Percentiles rank a stretch among this genome's conserved stretches.
phyloP scores from a whole-genome alignment of 2,329 filamentous ascomycete genomes.

The Pezizomycotina sp. region DNA sequence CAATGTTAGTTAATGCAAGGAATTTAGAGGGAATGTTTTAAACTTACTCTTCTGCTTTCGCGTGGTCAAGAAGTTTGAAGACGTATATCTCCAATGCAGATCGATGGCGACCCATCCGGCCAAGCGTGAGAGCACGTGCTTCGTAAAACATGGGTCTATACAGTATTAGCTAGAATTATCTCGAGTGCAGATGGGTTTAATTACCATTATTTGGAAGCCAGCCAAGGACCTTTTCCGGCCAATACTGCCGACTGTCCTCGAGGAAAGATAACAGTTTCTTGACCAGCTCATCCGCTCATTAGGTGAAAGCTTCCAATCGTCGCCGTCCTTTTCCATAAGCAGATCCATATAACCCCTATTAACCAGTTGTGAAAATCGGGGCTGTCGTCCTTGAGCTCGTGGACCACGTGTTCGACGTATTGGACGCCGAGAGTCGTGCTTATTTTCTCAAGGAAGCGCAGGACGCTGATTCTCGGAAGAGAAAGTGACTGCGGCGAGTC shows the following conservation, averaged over 20 bases:
- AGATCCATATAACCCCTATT: slow-evolving; percentile 52
- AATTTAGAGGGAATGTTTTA: slow-evolving; percentile 18
- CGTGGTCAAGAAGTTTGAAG: slow-evolving; percentile 74
- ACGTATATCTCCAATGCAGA: slow-evolving; percentile 96
- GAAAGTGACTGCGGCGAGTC: slow-evolving; percentile 93
- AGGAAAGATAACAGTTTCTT: slow-evolving; percentile 58
- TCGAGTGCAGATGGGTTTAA: slow-evolving; percentile 25
- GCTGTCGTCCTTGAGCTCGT: slow-evolving; percentile 66
- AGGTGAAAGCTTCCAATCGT: slow-evolving; percentile 33
- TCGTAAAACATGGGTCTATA: slow-evolving; percentile 69
- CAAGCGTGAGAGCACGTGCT: slow-evolving; percentile 73
- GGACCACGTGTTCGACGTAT: slow-evolving; percentile 83
- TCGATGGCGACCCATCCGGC: slow-evolving; percentile 88
- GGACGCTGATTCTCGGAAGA: slow-evolving; percentile 58
- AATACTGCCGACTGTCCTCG: slow-evolving; percentile 61
- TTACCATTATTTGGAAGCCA: slow-evolving; percentile 64
- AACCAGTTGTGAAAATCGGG: slow-evolving; percentile 77
- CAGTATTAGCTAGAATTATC: slow-evolving; percentile 6
- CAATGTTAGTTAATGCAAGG: slow-evolving; percentile 17
- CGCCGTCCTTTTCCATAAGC: slow-evolving; percentile 32
- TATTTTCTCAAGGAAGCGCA: slow-evolving; percentile 55
- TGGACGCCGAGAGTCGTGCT: slow-evolving; percentile 54
- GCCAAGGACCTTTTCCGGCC: slow-evolving; percentile 57
- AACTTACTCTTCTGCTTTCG: slow-evolving; percentile 78
- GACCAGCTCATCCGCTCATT: slow-evolving; percentile 37